A percentile compares a stretch with the other conserved stretches of the same genome.
phyloP scores from a whole-genome alignment of 768 basidiomycete species.

The Tulasnella sp. region DNA sequence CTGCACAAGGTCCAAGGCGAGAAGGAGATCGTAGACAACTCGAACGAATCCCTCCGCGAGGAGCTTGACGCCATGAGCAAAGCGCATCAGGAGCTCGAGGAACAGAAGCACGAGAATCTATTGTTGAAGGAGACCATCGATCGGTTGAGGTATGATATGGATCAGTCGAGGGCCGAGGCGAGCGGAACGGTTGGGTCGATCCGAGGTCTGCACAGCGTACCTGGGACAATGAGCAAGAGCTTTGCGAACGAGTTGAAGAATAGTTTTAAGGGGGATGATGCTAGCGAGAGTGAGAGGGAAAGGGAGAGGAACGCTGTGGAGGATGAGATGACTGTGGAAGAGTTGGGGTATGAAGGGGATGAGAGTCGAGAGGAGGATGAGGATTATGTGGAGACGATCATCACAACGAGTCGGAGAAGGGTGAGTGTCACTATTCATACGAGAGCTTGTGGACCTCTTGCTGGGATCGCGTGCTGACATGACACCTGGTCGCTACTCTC shows the following conservation, averaged over 20 bases:
- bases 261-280: neutral
- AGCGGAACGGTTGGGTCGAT: constrained; percentile 13
- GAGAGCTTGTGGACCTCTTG: constrained; percentile 13
- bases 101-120: constrained; percentile 91
- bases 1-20: constrained; percentile 40
- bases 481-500: neutral
- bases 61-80: constrained; percentile 61
- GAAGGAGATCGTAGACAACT: constrained; percentile 59
- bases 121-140: constrained; percentile 94
- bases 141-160: constrained; percentile 86
- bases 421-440: constrained; percentile 28
- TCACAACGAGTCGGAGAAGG: constrained; percentile 38
- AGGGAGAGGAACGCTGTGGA: constrained; percentile 24
- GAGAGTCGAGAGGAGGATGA: constrained; percentile 67
- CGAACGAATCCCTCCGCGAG: constrained; percentile 53
- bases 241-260: constrained; percentile 31
- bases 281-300: constrained; percentile 28
- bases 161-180: constrained; percentile 57
- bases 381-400: constrained; percentile 78
- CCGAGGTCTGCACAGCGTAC: constrained; percentile 1
- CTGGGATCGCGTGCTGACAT: neutral
- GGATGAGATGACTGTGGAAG: constrained; percentile 30
- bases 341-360: constrained; percentile 33
- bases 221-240: constrained; percentile 23
- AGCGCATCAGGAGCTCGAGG: constrained; percentile 65